phyloP scores from a whole-genome alignment of 306 rosid species.

The Dalbergia cultrata region DNA sequence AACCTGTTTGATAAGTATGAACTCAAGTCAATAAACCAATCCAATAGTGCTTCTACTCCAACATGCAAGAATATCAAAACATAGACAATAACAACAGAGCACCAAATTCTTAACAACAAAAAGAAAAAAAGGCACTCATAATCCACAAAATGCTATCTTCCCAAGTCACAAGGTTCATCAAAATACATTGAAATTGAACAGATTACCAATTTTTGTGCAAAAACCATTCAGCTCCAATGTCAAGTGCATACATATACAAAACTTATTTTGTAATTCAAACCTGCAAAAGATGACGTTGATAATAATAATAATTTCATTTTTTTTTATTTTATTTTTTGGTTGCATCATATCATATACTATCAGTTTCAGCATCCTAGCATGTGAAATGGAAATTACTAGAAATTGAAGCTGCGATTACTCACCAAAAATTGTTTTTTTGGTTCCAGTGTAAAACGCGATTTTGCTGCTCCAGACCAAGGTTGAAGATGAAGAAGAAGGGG shows the following conservation, averaged over 20 bases:
- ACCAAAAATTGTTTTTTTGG: background rate
- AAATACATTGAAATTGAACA: background rate
- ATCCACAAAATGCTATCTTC: background rate
- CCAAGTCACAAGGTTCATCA: background rate
- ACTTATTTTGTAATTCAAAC: conserved; percentile 13
- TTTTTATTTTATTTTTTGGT: background rate
- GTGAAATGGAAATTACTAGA: background rate
- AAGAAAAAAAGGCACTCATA: background rate
- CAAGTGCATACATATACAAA: background rate
- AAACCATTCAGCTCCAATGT: background rate
- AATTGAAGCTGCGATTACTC: background rate
- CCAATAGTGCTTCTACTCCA: background rate
- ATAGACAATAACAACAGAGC: background rate
- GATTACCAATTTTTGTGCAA: background rate
- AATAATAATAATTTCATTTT: too few species aligned
- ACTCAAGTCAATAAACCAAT: background rate
- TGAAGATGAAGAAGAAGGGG: background rate
- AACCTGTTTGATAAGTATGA: conserved; percentile 23
- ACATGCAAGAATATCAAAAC: background rate
- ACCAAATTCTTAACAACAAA: background rate
- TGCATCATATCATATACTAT: background rate
- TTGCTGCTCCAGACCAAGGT: background rate
- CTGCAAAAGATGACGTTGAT: background rate
- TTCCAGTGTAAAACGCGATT: background rate
- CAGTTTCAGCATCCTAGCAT: background rate